Conservation (phyloP, 2,329 filamentous ascomycete species). For the Xylariaceae sp. region DNA sequence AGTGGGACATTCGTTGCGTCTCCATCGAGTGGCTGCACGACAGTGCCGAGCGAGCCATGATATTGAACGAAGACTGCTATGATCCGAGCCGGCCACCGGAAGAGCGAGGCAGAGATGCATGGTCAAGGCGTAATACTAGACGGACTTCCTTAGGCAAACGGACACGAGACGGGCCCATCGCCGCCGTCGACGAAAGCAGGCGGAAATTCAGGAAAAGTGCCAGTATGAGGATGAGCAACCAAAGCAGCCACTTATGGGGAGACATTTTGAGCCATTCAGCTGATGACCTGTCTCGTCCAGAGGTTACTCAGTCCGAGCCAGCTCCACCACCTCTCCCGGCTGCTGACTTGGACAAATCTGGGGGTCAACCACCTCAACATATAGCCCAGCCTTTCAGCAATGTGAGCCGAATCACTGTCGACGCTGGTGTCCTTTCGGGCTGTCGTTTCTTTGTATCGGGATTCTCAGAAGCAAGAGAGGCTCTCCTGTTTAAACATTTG, state of each 20-base stretch:
- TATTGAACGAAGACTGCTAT: conserved; percentile 82
- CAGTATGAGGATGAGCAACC: conserved; percentile 76
- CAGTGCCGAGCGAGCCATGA: conserved; percentile 82
- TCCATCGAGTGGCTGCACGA: conserved; percentile 82
- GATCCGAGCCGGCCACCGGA: conserved; percentile 68
- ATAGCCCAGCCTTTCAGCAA: conserved; percentile 3
- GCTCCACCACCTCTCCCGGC: conserved; percentile 3
- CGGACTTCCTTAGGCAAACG: conserved; percentile 57
- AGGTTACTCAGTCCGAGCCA: conserved; percentile 11
- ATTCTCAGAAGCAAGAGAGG: conserved; percentile 52
- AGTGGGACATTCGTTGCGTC: conserved; percentile 79
- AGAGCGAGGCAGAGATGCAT: conserved; percentile 75
- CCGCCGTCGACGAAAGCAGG: conserved; percentile 54
- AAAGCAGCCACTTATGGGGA: conserved; percentile 84
- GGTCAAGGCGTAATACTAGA: conserved; percentile 55
- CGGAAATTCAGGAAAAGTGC: conserved; percentile 85
- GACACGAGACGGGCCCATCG: conserved; percentile 46
- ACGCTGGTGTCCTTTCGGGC: conserved; percentile 49
- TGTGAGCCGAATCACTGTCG: conserved; percentile 19
- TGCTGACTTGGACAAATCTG: conserved; percentile 3
- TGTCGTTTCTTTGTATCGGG: conserved; percentile 61
- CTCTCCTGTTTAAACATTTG: conserved; percentile 47
- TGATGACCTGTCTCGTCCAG: conserved; percentile 26
- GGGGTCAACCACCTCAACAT: conserved; percentile 1
- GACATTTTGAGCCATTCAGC: conserved; percentile 62